Evolutionary conservation across 345 rosid genomes (phyloP).

Genomic region (Hibiscus syriacus): DNA sequence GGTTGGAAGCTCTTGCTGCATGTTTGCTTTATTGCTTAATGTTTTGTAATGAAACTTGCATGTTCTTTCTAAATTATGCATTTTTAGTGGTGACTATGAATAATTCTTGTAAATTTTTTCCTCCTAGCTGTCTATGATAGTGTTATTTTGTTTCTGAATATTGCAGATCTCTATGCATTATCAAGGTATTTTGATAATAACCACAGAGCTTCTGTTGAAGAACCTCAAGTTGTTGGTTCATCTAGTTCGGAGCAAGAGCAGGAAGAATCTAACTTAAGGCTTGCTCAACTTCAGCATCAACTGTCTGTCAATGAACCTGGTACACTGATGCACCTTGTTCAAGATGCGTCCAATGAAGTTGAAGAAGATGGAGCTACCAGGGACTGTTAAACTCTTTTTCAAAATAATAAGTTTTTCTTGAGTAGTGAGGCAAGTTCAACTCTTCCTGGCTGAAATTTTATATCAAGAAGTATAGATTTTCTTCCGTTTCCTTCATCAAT

Average conservation of each 20-base stretch:
- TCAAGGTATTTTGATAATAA: too few species aligned
- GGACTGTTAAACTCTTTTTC: constrained; percentile 65
- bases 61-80: too few species aligned
- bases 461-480: not conserved
- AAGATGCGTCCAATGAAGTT: constrained; percentile 40
- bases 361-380: constrained; percentile 90
- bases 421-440: constrained; percentile 76
- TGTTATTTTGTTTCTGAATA: too few species aligned
- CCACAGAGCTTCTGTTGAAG: too few species aligned
- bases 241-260: constrained; percentile 31
- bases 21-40: constrained; percentile 33
- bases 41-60: not conserved
- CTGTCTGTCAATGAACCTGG: constrained; percentile 83
- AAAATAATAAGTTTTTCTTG: constrained; percentile 69
- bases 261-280: constrained; percentile 69
- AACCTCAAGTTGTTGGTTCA: too few species aligned
- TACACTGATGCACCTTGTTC: constrained; percentile 51
- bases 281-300: constrained; percentile 92
- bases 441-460: not conserved
- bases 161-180: too few species aligned
- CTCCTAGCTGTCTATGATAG: too few species aligned
- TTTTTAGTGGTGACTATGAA: not conserved
- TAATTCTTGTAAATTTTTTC: too few species aligned
- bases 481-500: not conserved
- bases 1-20: too few species aligned